A percentile compares a stretch with the other conserved stretches of the same genome.
Conservation (phyloP, 179 eudicot genomes). For the Silene vulgaris region DNA sequence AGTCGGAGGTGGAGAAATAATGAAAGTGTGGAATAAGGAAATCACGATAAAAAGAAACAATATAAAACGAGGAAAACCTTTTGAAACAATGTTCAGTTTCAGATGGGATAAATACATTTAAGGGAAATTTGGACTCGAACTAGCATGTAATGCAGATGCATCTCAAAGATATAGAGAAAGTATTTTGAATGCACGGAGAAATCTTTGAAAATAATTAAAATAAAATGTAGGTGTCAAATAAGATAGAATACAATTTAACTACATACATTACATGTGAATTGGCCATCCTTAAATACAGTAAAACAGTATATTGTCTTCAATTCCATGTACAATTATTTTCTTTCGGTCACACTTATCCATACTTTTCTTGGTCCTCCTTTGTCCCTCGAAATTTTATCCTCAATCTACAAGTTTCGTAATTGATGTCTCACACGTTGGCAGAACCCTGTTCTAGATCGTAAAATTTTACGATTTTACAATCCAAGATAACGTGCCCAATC, state of each 20-base stretch:
- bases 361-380: not conserved
- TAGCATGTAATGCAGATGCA: not conserved
- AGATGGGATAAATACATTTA: not conserved
- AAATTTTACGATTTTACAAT: not conserved
- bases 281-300: not conserved
- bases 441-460: not conserved
- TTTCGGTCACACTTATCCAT: not conserved
- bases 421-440: not conserved
- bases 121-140: not conserved
- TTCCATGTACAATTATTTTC: not conserved
- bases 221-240: not conserved
- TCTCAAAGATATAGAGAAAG: not conserved
- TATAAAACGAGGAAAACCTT: not conserved
- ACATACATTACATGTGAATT: not conserved
- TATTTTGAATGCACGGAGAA: not conserved
- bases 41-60: not conserved
- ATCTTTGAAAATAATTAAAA: not conserved
- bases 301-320: not conserved
- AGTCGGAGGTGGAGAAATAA: slow-evolving; percentile 8
- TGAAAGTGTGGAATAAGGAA: not conserved
- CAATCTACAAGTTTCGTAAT: not conserved
- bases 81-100: not conserved
- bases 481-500: not conserved
- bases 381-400: not conserved
- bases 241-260: not conserved